Evolutionary conservation across 805 yeast species (phyloP), one percentile per base, ranked within the genome.

Genomic region (Nakazawaea populi): DNA sequence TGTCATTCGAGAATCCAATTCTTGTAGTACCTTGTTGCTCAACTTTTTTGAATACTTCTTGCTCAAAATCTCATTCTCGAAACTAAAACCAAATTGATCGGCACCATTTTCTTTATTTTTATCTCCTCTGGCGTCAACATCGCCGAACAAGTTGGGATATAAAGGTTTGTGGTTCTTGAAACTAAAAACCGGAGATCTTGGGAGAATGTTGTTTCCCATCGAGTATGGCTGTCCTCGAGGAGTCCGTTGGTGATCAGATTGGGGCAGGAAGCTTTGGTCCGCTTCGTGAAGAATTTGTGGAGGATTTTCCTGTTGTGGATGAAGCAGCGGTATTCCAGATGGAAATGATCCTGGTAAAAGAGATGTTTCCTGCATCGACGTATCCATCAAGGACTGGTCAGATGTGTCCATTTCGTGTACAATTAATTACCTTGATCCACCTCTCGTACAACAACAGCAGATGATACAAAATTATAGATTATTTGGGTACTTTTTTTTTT

Each of bases 41-140:
- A 77, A 66, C 44, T 67, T 69, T 50, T 75, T 69, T 1, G 83
- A 76, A 61, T 75, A 79, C 47, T 79, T 71, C 49, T 71, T 71
- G 14, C 69, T 64, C 47, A 74, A 66, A 64, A 78, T n/a, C 6
- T 48, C 59, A 69, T 69, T 52, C 66, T 74, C 3, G 75, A 74
- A 45, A 11, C 41, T 28, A 48, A n/a, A 55, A 55, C 35, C 66
- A 65, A 66, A 64, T 60, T 42, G 63, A 42, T 62, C 61, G n/a
- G 61, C 66, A 41, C 61, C 62, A 29, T 62, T 62, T 6, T 60
- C 59, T 37, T 66, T 66, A 46, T 66, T 53, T 3, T 57, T 57
- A 8, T 45, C 35, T 2, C 24, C 24, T 18, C 11, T 32, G 35
- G 8, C 8, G 35, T 32, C 36, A 27, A 53, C 59, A 24, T 59